Evolutionary conservation across 2,329 filamentous ascomycete genomes (phyloP).

Genomic region (Torrubiella hemipterigena): DNA sequence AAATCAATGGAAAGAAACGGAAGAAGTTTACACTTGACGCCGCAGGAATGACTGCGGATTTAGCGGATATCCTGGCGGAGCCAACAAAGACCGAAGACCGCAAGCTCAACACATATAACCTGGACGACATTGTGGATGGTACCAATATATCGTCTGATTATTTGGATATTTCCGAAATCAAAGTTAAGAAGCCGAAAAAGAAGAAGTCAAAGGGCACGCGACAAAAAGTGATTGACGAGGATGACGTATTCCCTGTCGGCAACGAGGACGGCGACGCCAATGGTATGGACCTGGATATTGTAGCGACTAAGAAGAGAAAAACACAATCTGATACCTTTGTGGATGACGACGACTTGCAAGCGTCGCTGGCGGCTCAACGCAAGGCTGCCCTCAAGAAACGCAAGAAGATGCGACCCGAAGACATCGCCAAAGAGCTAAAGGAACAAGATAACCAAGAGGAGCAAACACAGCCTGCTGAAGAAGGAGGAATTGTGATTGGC

Average conservation of each 20-base stretch:
- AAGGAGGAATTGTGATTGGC: constrained; percentile 72
- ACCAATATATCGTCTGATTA: constrained; percentile 14
- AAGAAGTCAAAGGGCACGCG: constrained; percentile 70
- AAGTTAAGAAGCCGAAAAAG: constrained; percentile 91
- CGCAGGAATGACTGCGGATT: constrained; percentile 55
- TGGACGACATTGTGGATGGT: constrained; percentile 60
- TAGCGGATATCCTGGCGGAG: constrained; percentile 42
- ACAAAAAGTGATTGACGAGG: constrained; percentile 53
- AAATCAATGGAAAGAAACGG: constrained; percentile 79
- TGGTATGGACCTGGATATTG: constrained; percentile 56
- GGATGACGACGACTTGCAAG: constrained; percentile 88
- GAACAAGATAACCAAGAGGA: constrained; percentile 47
- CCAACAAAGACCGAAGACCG: constrained; percentile 38
- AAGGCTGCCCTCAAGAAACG: constrained; percentile 80
- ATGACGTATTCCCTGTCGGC: constrained; percentile 41
- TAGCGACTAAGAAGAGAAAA: constrained; percentile 47
- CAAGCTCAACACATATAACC: constrained; percentile 59
- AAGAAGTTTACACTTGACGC: constrained; percentile 83
- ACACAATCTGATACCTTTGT: constrained; percentile 58
- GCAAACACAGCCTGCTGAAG: constrained; percentile 24
- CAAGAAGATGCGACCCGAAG: constrained; percentile 75
- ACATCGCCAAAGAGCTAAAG: constrained; percentile 71
- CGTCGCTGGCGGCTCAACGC: constrained; percentile 71
- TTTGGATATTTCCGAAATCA: constrained; percentile 52
- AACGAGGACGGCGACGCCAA: constrained; percentile 25